Conservation (phyloP, 352 stramenopile genomes). For the Phytophthora pistaciae region DNA sequence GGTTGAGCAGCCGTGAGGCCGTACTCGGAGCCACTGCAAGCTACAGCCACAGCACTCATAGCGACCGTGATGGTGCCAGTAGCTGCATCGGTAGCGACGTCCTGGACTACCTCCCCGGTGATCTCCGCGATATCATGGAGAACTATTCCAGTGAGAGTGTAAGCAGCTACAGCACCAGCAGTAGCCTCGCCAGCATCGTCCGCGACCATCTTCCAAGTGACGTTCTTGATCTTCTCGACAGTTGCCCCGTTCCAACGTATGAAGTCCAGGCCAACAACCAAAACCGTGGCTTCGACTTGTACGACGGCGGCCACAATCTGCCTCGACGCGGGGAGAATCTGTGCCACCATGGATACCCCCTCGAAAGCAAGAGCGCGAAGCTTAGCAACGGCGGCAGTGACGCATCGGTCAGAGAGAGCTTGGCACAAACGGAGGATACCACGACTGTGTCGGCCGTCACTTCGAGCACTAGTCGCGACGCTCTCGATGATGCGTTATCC, state of each 20-base stretch:
- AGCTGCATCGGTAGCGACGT: slow-evolving; percentile 9
- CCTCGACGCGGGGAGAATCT: neutral
- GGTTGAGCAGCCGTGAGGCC: no score
- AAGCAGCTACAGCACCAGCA: slow-evolving; percentile 1
- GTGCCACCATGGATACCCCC: neutral
- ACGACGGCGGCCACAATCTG: neutral
- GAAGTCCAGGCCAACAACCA: neutral
- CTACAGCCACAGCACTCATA: neutral
- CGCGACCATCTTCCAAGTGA: neutral
- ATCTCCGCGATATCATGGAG: slow-evolving; percentile 12
- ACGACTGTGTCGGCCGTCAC: neutral
- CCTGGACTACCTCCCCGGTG: neutral
- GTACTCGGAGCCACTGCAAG: neutral
- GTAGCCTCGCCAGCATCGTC: neutral
- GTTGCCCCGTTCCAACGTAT: neutral
- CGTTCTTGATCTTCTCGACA: slow-evolving; percentile 2
- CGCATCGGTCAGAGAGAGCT: neutral
- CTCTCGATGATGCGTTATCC: neutral
- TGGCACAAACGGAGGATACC: neutral
- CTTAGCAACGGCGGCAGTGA: neutral
- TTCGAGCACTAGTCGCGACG: neutral
- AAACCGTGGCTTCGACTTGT: neutral
- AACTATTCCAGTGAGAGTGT: neutral
- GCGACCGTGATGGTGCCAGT: neutral
- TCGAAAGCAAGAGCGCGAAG: neutral